These are phyloP conservation scores for Hysterangium stoloniferum DNA, from an alignment of 768 basidiomycete species.

Conservation along the genomic window DNA sequence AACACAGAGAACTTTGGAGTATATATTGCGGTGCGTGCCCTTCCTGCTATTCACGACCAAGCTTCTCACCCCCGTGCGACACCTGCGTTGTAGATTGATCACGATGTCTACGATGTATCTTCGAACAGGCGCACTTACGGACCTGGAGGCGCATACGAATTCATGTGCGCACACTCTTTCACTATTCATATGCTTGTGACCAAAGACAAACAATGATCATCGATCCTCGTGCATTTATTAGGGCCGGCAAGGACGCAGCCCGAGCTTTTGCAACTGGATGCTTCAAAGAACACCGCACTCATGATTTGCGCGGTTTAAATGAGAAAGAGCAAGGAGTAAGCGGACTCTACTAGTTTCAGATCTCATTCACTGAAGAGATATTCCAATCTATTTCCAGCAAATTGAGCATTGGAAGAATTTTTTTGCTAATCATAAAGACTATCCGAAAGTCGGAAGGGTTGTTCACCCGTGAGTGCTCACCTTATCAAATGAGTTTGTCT, in stretches of 20 bases:
- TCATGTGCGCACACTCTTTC: slow-evolving; percentile 41
- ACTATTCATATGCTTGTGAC: background rate
- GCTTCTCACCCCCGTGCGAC: background rate
- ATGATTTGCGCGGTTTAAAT: slow-evolving; percentile 79
- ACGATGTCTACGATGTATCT: slow-evolving; percentile 90
- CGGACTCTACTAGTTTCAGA: slow-evolving; percentile 10
- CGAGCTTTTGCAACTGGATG: slow-evolving; percentile 92
- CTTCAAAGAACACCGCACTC: slow-evolving; percentile 83
- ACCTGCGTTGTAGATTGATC: slow-evolving; percentile 58
- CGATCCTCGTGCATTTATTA: slow-evolving; percentile 19
- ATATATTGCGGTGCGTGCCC: slow-evolving; percentile 68
- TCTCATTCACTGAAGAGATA: background rate
- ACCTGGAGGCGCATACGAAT: slow-evolving; percentile 77
- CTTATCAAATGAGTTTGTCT: background rate
- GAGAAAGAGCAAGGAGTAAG: slow-evolving; percentile 64
- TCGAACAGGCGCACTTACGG: slow-evolving; percentile 71
- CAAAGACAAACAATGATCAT: slow-evolving; percentile 6
- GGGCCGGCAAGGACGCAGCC: slow-evolving; percentile 84
- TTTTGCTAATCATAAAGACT: slow-evolving; percentile 75
- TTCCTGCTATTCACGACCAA: slow-evolving; percentile 5
- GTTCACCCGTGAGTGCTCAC: slow-evolving; percentile 10
- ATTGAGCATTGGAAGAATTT: slow-evolving; percentile 87
- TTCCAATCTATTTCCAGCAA: slow-evolving; percentile 36
- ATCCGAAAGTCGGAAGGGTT: slow-evolving; percentile 71
- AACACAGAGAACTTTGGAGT: slow-evolving; percentile 53